Evolutionary conservation across 352 stramenopile genomes (phyloP), one percentile per base, ranked within the genome.

Genomic region (Phytophthora boehmeriae): DNA sequence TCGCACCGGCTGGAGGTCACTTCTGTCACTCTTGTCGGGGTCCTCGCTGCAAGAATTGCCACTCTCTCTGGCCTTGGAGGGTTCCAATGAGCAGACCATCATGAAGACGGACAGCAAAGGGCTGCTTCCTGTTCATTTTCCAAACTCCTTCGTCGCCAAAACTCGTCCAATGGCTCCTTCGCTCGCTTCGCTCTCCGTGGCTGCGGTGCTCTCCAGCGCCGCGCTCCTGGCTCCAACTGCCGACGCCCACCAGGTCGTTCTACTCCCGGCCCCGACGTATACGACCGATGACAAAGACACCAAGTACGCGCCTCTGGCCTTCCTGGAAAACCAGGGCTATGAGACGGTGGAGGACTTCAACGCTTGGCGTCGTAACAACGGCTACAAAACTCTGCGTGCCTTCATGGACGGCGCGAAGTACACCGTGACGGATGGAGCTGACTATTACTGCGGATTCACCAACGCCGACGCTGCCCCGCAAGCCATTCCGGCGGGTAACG

Each of bases 291-390:
- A 66, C 42, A 62, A 66, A 27, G 66, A 54, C 47, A 73, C 71
- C 48, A 72, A 76, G 68, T 78, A 78, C 58, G 71, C 74, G 4
- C 77, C 75, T 9, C 54, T 81, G 38, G 73, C 73, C 27, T 83
- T 83, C 66, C 66, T 85, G 4, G 78, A 85, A 57, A 68, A 72
- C 57, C 75, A 85, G 46, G 73, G 67, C 13, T 81, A 57, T 48
- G 60, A 71, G 44, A 83, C 71, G n/a, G 66, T 63, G 8, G 58
- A 64, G 11, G 78, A 87, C 50, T 79, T 84, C 39, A 77, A 67
- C 23, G 62, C 19, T 8, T 87, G 67, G 64, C 64, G 71, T 25
- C 61, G 64, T 38, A 54, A 25, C 27, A 83, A 83, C n/a, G 66
- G 66, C 30, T 78, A 76, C 68, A 76, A 83, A 59, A 83, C 71